Base-by-base conservation (phyloP, 176 grass and related monocot species). In the Aechmea fasciata region DNA sequence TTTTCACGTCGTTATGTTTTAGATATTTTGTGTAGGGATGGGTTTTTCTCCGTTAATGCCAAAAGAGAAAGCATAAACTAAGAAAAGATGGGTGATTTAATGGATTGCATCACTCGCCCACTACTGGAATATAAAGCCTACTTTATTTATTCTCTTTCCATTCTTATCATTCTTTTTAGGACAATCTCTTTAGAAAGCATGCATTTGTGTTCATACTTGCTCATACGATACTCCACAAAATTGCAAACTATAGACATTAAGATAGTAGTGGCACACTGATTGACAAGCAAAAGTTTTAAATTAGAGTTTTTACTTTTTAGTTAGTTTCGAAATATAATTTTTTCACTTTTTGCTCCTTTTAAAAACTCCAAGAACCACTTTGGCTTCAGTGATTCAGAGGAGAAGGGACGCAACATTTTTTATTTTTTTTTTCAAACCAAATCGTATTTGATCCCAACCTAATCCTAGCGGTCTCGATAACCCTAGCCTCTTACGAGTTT, bases 131-230 rank as follows among this genome's bases (percentile, higher is more conserved):
- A 41, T 41, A 28, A 66, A 48, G 15, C 12, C 64, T 29, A 4
- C 29, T 29, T 66, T 23, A 23, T 23, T 66, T 66, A 65, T 65
- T 66, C 29, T 2, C 64, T 48, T 66, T 15, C 2, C 63, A 41
- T 28, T 48, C 3, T 48, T 11, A 41, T 48, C 33, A 48, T 41
- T 33, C 28, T 61, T 61, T 61, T 18, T 15, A 66, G 13, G 64
- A 66, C n/a, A 47, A n/a, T 7, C 64, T 33, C 23, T 47, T 48
- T 66, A 33, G 2, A 67, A 67, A 67, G 17, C 13, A 47, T 67
- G 65, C 3, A 67, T 48, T 62, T 15, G 47, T 48, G 33, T 67
- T 67, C 65, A 67, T 41, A 47, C 33, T 67, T 48, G 65, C 48
- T 67, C 65, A 67, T n/a, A 67, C 65, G 3, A 48, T 15, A 67